Conservation (phyloP, 768 basidiomycete species). For the Lactarius deliciosus region DNA sequence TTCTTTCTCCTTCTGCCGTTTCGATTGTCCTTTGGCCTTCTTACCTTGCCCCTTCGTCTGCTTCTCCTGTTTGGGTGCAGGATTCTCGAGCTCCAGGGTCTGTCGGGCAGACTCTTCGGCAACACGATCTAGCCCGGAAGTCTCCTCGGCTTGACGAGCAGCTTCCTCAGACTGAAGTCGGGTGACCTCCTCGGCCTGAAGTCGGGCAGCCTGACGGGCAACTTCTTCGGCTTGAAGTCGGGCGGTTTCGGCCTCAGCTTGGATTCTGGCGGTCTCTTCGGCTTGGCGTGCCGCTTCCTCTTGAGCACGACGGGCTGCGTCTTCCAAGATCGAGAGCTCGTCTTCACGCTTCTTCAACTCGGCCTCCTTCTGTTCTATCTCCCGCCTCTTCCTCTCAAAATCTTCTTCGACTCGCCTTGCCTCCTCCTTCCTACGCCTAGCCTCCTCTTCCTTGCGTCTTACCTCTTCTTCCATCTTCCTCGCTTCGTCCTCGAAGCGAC, state of each 20-base stretch:
- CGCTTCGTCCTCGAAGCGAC: slow-evolving; percentile 37
- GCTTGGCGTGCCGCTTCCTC: slow-evolving; percentile 11
- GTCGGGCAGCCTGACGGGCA: neutral
- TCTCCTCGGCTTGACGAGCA: slow-evolving; percentile 4
- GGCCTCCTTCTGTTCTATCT: slow-evolving; percentile 25
- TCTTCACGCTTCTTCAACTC: slow-evolving; percentile 25
- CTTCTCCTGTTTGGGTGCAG: slow-evolving; percentile 15
- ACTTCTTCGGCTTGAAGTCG: slow-evolving; percentile 5
- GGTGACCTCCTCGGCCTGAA: slow-evolving; percentile 13
- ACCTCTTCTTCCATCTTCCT: slow-evolving; percentile 20
- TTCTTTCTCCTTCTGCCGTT: slow-evolving; percentile 30
- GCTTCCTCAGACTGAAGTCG: slow-evolving; percentile 16
- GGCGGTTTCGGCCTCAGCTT: slow-evolving; percentile 2
- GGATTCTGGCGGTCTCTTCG: neutral
- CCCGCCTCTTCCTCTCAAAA: slow-evolving; percentile 22
- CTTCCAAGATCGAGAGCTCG: slow-evolving; percentile 22
- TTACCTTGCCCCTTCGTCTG: slow-evolving; percentile 13
- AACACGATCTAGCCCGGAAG: neutral
- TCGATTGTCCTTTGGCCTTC: slow-evolving; percentile 23
- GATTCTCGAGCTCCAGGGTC: slow-evolving; percentile 7
- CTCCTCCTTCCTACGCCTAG: slow-evolving; percentile 34
- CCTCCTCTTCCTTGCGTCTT: slow-evolving; percentile 33
- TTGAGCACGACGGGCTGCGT: slow-evolving; percentile 8
- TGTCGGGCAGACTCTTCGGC: slow-evolving; percentile 5
- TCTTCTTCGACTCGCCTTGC: slow-evolving; percentile 37